Base-by-base conservation (phyloP, 2,329 filamentous ascomycete genomes). In the Talaromyces sp. region DNA sequence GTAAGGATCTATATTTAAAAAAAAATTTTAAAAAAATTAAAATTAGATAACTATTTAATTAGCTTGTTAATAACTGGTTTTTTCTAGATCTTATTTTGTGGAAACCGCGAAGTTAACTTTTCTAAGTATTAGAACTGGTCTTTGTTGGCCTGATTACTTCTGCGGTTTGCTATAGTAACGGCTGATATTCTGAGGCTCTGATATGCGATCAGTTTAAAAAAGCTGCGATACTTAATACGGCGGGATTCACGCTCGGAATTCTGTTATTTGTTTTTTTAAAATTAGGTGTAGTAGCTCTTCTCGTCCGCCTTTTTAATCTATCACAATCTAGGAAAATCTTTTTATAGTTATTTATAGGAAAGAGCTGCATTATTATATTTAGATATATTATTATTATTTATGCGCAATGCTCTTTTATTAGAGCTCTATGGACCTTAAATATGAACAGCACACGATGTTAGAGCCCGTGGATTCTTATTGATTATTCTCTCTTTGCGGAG, bases 211-310 rank as follows among this genome's bases (percentile, higher is more conserved):
- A 32, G 4, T 46, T 57, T n/a, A 64, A 67, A 52, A 54, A 19
- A 35, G 69, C 68, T 14, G 65, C 63, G 21, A 56, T 70, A 3
- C 62, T 68, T 17, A 72, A 70, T 21, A 64, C 59, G 2, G 35
- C 67, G 51, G 65, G 63, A 48, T 71, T 71, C 27, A 27, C 68
- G 2, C 66, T 68, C 31, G 69, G 68, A 1, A 69, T 71, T 26
- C 48, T 70, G n/a, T 70, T 66, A 4, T 72, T 72, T 32, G 59
- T 67, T 3, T n/a, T 68, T 5, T 69, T 68, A 6, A 72, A 72
- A 48, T 48, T 71, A 3, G 70, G 68, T 1, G 66, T 72, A 24
- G 64, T 65, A 0, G 62, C 65, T 9, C 66, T 71, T 65, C 55
- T 72, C n/a, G 66, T 59, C 11, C 65, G 66, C 1, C 66, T 72